Conservation (phyloP, 345 rosid species). For the Gossypium ekmanianum region DNA sequence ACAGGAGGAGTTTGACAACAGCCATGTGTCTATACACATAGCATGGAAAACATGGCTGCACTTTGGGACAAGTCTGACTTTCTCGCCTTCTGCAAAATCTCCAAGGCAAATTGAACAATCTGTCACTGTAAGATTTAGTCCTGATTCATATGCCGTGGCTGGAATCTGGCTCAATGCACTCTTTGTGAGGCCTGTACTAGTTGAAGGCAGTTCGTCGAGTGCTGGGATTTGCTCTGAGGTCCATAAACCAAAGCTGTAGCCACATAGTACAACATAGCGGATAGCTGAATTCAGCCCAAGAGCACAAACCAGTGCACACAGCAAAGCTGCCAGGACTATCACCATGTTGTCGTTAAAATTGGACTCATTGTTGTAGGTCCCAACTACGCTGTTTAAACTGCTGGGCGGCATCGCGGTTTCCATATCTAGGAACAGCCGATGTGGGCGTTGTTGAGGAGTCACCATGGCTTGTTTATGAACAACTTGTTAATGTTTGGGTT, state of each 20-base stretch:
- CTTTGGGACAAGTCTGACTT: conserved; percentile 5
- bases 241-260: neutral
- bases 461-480: neutral
- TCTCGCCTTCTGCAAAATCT: conserved; percentile 5
- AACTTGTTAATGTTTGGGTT: neutral
- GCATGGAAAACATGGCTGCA: conserved; percentile 18
- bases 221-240: neutral
- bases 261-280: neutral
- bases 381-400: neutral
- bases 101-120: conserved; percentile 19
- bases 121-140: neutral
- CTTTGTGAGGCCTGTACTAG: neutral
- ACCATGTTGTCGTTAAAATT: conserved; percentile 9
- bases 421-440: neutral
- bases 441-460: neutral
- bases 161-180: conserved; percentile 7
- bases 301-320: conserved; percentile 3
- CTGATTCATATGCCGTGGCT: neutral
- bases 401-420: neutral
- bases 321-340: conserved; percentile 11
- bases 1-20: conserved; percentile 8
- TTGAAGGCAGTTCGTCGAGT: neutral
- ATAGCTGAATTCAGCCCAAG: conserved; percentile 5
- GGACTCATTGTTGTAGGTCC: neutral
- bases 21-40: conserved; percentile 11